These are phyloP conservation scores for Xylariales sp. DNA, from an alignment of 2,329 filamentous ascomycete genomes.

Conservation along the genomic window DNA sequence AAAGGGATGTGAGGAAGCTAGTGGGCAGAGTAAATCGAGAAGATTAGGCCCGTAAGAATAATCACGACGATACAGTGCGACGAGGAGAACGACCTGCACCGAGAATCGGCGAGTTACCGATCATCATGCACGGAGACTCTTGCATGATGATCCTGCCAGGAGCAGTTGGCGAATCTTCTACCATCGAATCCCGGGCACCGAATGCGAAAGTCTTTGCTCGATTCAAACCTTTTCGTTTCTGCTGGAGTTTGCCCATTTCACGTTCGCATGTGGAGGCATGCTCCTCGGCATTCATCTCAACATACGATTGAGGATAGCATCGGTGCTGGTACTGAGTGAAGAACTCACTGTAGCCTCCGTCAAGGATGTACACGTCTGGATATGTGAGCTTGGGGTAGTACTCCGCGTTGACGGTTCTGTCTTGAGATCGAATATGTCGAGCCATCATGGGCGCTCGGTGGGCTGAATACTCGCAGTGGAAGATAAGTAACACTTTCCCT, in stretches of 20 bases:
- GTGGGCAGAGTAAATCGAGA: too few species aligned
- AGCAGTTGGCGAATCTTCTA: conserved; percentile 58
- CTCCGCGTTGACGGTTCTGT: conserved; percentile 80
- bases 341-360: conserved; percentile 94
- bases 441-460: conserved; percentile 96
- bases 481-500: conserved; percentile 75
- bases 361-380: conserved; percentile 93
- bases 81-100: conserved; percentile 49
- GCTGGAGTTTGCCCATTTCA: conserved; percentile 88
- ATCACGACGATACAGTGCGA: conserved; percentile 62
- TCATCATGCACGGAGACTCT: conserved; percentile 36
- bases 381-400: conserved; percentile 87
- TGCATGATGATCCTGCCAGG: conserved; percentile 38
- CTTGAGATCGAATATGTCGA: conserved; percentile 83
- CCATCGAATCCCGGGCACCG: conserved; percentile 61
- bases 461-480: conserved; percentile 98
- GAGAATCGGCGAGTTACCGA: conserved; percentile 39
- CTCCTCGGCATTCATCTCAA: conserved; percentile 91
- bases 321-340: conserved; percentile 73
- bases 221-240: conserved; percentile 74
- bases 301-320: conserved; percentile 92
- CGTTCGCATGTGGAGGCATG: conserved; percentile 92
- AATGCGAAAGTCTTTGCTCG: conserved; percentile 95
- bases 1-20: too few species aligned
- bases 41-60: background rate